Evolutionary conservation across 2,329 filamentous ascomycete genomes (phyloP).

Genomic region (Apiospora kogelbergensis): DNA sequence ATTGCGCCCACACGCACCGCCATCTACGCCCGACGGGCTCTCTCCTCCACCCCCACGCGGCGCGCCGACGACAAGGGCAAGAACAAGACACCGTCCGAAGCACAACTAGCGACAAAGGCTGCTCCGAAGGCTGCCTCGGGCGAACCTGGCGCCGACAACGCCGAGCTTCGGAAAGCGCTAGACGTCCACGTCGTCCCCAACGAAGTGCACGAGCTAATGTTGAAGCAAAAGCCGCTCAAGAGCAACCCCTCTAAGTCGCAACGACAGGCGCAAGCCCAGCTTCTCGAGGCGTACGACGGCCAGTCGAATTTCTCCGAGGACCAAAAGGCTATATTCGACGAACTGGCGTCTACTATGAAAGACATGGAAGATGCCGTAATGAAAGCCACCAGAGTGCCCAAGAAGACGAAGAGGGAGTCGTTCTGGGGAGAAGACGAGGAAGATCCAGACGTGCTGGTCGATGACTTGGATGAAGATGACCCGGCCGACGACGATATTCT

Average conservation of each 20-base stretch:
- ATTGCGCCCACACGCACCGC: conserved; percentile 20
- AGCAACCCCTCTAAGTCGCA: background rate
- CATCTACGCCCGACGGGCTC: conserved; percentile 24
- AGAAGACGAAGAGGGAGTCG: background rate
- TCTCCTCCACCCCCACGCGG: conserved; percentile 28
- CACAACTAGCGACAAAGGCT: conserved; percentile 4
- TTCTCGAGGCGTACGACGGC: background rate
- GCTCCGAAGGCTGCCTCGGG: background rate
- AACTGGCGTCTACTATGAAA: conserved; percentile 28
- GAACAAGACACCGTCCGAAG: background rate
- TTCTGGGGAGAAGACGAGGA: conserved; percentile 31
- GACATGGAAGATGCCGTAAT: conserved; percentile 33
- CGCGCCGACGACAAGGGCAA: conserved; percentile 16
- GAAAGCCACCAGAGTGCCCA: conserved; percentile 26
- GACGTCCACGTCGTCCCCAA: background rate
- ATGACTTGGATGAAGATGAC: conserved; percentile 42
- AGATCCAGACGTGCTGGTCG: conserved; percentile 26
- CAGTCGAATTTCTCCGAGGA: background rate
- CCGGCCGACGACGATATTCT: conserved; percentile 84
- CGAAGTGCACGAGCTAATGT: background rate
- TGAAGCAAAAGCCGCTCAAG: background rate
- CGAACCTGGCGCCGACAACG: background rate
- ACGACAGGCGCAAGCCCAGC: background rate
- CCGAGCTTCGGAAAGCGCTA: background rate
- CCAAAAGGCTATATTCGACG: conserved; percentile 27